Conservation (phyloP, 768 basidiomycete species). For the Cytidiella melzeri region DNA sequence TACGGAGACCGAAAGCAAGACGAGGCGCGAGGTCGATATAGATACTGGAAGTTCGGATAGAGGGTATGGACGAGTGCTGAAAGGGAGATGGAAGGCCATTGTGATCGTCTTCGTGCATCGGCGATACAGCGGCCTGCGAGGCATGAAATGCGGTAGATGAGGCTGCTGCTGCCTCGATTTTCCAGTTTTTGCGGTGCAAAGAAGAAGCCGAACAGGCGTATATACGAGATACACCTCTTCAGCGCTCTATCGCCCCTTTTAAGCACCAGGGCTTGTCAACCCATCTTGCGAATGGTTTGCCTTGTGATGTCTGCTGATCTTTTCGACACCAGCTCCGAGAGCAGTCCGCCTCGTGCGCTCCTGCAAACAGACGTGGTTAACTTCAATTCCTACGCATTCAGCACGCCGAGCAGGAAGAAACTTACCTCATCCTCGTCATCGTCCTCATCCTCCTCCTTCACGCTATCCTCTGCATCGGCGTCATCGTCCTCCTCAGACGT, state of each 20-base stretch:
- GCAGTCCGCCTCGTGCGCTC: slow-evolving; percentile 14
- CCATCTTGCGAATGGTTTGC: slow-evolving; percentile 13
- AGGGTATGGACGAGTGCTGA: too few species aligned
- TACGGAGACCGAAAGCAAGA: too few species aligned
- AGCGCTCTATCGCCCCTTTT: neutral
- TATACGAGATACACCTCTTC: neutral
- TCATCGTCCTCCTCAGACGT: slow-evolving; percentile 26
- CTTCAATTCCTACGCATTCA: neutral
- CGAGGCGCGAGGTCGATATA: too few species aligned
- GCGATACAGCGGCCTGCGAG: too few species aligned
- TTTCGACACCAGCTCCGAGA: slow-evolving; percentile 43
- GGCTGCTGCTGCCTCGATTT: neutral
- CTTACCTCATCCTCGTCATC: slow-evolving; percentile 19
- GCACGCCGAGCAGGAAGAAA: neutral
- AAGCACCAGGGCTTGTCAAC: neutral
- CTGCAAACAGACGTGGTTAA: slow-evolving; percentile 3
- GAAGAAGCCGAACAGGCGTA: neutral
- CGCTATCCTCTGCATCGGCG: slow-evolving; percentile 22
- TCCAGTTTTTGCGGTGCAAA: neutral
- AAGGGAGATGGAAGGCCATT: neutral
- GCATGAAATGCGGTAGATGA: neutral
- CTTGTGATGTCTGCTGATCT: slow-evolving; percentile 40
- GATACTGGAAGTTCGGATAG: too few species aligned
- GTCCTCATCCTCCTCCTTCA: slow-evolving; percentile 18
- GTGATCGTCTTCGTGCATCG: neutral